Conservation (phyloP, 129 eudicot genomes). For the Arctium minus region DNA sequence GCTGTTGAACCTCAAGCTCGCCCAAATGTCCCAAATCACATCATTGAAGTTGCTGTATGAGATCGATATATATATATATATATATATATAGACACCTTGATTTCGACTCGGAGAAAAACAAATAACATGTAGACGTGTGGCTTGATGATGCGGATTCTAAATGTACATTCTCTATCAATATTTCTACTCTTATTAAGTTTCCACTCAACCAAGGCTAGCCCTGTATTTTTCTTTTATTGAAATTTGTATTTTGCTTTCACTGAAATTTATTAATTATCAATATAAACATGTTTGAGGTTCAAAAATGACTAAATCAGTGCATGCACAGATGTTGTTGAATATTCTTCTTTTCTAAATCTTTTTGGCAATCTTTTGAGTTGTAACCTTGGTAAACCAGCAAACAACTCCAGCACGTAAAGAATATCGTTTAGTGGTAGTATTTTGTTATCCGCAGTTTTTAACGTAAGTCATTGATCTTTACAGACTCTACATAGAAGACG, state of each 20-base stretch:
- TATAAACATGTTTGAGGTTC: slow-evolving; percentile 14
- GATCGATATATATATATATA: too few species aligned
- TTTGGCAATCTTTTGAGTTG: not conserved
- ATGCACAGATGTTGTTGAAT: not conserved
- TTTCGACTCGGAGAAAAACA: not conserved
- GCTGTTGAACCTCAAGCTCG: slow-evolving; percentile 15
- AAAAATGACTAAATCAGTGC: not conserved
- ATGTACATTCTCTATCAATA: not conserved
- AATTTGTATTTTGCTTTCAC: too few species aligned
- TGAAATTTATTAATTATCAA: slow-evolving; percentile 11
- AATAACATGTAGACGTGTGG: not conserved
- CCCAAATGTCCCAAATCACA: slow-evolving; percentile 25
- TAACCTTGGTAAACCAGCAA: not conserved
- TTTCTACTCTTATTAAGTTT: not conserved
- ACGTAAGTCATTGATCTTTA: not conserved
- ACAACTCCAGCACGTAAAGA: not conserved
- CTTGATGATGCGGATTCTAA: not conserved
- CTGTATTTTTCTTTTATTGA: not conserved
- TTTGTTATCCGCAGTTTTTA: not conserved
- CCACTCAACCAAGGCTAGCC: not conserved
- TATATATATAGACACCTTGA: not conserved
- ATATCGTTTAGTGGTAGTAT: not conserved
- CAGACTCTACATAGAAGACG: not conserved
- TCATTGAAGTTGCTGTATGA: slow-evolving; percentile 25
- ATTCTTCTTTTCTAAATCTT: not conserved